Evolutionary conservation across 257 asterid genomes (phyloP), one percentile per base, ranked within the genome.

Genomic region (Forsythia suspensa): DNA sequence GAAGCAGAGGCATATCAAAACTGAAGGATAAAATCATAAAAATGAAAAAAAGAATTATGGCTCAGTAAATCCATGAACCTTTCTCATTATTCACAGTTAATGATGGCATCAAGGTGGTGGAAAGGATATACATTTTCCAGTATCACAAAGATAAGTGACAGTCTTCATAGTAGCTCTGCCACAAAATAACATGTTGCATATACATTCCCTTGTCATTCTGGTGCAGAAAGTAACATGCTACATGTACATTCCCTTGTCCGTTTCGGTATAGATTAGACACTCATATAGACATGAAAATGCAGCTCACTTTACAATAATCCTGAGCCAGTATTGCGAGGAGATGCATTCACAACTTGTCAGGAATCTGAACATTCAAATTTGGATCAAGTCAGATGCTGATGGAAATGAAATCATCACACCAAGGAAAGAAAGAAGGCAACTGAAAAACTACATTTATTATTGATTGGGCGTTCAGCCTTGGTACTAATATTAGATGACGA

Each of bases 221-320:
- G 12, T 42, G 34, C 44, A 5, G 6, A 41, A 41, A 41, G 8
- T 29, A 79, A 67, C 39, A 70, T 34, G 79, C 46, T 76, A 73
- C 73, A 61, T 75, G 57, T 73, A 43, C 72, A 65, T 61, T 71
- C 76, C 16, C 55, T 29, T 29, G 71, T 42, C 46, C 34, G 9
- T 8, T 42, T 11, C 6, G 46, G 12, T 42, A 29, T 29, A 29
- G 34, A 29, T 29, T 29, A 29, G 1, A 29, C 34, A 29, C 34
- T 29, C 34, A 1, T 29, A 29, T 59, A 34, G 77, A 70, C 69
- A 77, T 24, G 75, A 78, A 76, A 68, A 75, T 72, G 81, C 81
- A 81, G 85, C 85, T 81, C 84, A 63, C 66, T 48, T 70, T 83
- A 71, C 15, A 71, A 74, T 68, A 70, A 70, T 85, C 74, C 42